Percentiles rank a stretch among this genome's conserved stretches.
Evolutionary conservation across 1,284 basidiomycete species (phyloP).

Genomic region (Apiotrichum gamsii): DNA sequence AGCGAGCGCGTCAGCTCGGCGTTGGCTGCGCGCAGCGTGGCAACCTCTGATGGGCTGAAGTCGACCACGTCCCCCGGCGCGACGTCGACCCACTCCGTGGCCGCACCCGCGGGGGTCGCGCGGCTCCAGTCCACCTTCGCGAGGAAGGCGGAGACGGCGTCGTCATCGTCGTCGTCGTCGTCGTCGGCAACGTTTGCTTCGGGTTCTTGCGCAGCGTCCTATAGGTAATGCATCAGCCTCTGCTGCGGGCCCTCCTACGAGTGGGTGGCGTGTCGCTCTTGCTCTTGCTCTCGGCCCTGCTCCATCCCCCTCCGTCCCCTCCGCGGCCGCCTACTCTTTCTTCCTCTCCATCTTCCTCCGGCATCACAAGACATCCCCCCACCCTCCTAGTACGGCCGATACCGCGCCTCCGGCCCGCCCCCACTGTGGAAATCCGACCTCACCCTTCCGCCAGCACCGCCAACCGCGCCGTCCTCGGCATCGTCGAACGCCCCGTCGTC

Average conservation of each 20-base stretch:
- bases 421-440: constrained; percentile 76
- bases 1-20: too few species aligned
- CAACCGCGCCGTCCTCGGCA: constrained; percentile 22
- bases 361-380: neutral
- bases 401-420: constrained; percentile 58
- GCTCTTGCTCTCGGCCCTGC: neutral
- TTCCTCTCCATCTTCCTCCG: neutral
- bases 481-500: constrained; percentile 55
- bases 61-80: too few species aligned
- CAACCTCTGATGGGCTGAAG: too few species aligned
- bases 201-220: neutral
- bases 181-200: neutral
- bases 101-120: constrained; percentile 5
- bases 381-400: constrained; percentile 71
- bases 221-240: too few species aligned
- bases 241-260: too few species aligned
- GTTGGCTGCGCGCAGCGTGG: too few species aligned
- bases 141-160: constrained; percentile 59
- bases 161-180: constrained; percentile 44
- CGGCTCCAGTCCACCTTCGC: constrained; percentile 57
- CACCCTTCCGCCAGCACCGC: constrained; percentile 71
- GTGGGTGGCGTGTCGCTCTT: neutral
- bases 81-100: constrained; percentile 11
- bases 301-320: constrained; percentile 12
- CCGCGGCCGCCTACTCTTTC: neutral